A percentile compares a stretch with the other conserved stretches of the same genome.
Conservation (phyloP, 768 basidiomycete species). For the Filobasidium wieringae region DNA sequence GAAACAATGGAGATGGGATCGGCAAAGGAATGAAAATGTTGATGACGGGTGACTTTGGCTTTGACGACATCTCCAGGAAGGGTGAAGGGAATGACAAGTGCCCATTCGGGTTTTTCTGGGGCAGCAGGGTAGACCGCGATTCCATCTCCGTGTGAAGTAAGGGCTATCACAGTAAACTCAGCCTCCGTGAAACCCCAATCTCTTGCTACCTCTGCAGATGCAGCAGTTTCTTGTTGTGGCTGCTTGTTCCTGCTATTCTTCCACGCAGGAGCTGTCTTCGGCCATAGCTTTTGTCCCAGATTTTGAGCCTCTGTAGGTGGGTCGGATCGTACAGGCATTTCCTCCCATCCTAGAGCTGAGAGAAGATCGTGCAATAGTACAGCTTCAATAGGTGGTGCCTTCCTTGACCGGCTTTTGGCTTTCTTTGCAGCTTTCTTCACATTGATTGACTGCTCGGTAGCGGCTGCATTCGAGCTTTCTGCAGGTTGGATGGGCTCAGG, state of each 20-base stretch:
- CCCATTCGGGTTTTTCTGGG: slow-evolving; percentile 54
- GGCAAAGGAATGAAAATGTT: slow-evolving; percentile 57
- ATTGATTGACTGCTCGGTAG: background rate
- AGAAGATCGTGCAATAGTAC: slow-evolving; percentile 12
- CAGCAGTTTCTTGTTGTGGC: background rate
- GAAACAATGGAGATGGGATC: slow-evolving; percentile 53
- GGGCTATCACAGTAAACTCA: slow-evolving; percentile 11
- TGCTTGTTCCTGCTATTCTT: background rate
- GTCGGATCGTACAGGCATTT: slow-evolving; percentile 1
- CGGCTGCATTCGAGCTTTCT: background rate
- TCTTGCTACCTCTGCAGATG: background rate
- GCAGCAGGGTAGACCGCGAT: slow-evolving; percentile 26
- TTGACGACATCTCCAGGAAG: slow-evolving; percentile 71
- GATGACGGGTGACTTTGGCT: slow-evolving; percentile 58
- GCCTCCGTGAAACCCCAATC: slow-evolving; percentile 15
- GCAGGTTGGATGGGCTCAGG: slow-evolving; percentile 2
- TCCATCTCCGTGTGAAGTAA: slow-evolving; percentile 16
- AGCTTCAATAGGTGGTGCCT: slow-evolving; percentile 8
- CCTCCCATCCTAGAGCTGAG: slow-evolving; percentile 8
- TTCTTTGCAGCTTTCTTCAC: background rate
- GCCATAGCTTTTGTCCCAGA: slow-evolving; percentile 8
- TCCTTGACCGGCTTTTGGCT: background rate
- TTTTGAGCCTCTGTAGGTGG: slow-evolving; percentile 6
- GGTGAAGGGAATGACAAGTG: slow-evolving; percentile 67
- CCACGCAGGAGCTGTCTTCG: slow-evolving; percentile 7